Evolutionary conservation across 225 moss, liverwort and hornwort species (phyloP).

Genomic region (Marchantia polymorpha): DNA sequence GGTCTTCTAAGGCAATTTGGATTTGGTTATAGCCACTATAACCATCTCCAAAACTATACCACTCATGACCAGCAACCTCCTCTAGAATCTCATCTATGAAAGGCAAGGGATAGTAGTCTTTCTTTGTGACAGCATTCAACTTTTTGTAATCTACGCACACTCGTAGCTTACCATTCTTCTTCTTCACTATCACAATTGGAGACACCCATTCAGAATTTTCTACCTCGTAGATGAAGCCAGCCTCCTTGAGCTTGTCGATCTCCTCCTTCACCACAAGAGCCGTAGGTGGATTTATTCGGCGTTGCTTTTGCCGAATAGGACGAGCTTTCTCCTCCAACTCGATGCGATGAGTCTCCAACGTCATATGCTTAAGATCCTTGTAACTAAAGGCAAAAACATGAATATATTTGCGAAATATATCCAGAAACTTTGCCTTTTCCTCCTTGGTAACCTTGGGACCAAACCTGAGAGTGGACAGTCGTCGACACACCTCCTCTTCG

Average conservation of each 20-base stretch:
- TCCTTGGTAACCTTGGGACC: too few species aligned
- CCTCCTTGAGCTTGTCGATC: neutral
- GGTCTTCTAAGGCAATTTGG: neutral
- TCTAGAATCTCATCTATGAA: too few species aligned
- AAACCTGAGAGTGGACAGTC: too few species aligned
- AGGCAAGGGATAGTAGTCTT: too few species aligned
- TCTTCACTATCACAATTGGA: conserved; percentile 12
- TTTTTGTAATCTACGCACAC: neutral
- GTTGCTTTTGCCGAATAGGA: neutral
- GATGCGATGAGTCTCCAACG: neutral
- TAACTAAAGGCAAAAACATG: too few species aligned
- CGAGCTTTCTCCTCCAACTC: neutral
- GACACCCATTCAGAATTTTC: neutral
- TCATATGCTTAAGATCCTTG: too few species aligned
- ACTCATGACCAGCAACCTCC: too few species aligned
- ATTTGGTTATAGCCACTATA: neutral
- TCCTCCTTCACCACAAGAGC: neutral
- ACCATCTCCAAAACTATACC: too few species aligned
- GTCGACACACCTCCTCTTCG: too few species aligned
- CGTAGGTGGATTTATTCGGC: neutral
- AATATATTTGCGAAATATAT: too few species aligned
- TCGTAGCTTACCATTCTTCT: neutral
- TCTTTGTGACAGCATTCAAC: neutral
- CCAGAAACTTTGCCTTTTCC: too few species aligned
- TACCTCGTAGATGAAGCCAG: neutral